phyloP scores from a whole-genome alignment of 2,329 filamentous ascomycete genomes.

The Aspergillus pseudoterreus region DNA sequence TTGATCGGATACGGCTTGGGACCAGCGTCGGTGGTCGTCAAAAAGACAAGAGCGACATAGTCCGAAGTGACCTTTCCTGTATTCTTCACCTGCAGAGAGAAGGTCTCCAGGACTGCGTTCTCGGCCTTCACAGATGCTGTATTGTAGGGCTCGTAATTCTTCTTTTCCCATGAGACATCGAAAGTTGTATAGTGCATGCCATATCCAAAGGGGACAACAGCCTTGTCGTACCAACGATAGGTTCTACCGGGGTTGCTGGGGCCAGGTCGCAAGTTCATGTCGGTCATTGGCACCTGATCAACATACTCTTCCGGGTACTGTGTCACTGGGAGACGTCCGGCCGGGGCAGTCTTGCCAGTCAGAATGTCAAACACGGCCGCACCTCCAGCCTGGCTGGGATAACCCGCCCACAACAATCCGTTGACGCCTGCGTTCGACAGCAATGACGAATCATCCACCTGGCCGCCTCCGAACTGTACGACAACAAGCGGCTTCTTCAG shows the following conservation, averaged over 20 bases:
- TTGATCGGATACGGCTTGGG: conserved; percentile 34
- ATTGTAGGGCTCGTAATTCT: conserved; percentile 1
- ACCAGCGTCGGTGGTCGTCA: conserved; percentile 24
- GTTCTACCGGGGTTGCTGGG: conserved; percentile 31
- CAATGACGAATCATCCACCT: conserved; percentile 34
- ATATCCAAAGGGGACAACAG: conserved; percentile 35
- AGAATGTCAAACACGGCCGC: conserved; percentile 36
- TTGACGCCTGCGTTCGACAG: conserved; percentile 30
- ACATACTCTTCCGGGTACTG: conserved; percentile 40
- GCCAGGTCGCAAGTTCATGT: conserved; percentile 32
- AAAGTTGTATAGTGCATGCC: conserved; percentile 41
- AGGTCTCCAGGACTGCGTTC: conserved; percentile 18
- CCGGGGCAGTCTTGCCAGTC: conserved; percentile 30
- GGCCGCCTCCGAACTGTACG: conserved; percentile 33
- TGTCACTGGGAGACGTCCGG: conserved; percentile 34
- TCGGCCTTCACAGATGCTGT: not conserved
- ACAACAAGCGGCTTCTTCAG: conserved; percentile 33
- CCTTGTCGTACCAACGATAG: conserved; percentile 37
- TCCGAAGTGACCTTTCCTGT: conserved; percentile 29
- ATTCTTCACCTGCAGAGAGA: conserved; percentile 28
- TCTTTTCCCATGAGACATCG: conserved; percentile 8
- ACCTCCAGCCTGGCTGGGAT: conserved; percentile 38
- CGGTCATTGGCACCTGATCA: conserved; percentile 31
- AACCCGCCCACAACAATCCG: conserved; percentile 36
- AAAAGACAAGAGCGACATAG: conserved; percentile 32